These are phyloP conservation scores for Ganoderma resinaceum DNA, from an alignment of 1,284 basidiomycete species.

Conservation along the genomic window DNA sequence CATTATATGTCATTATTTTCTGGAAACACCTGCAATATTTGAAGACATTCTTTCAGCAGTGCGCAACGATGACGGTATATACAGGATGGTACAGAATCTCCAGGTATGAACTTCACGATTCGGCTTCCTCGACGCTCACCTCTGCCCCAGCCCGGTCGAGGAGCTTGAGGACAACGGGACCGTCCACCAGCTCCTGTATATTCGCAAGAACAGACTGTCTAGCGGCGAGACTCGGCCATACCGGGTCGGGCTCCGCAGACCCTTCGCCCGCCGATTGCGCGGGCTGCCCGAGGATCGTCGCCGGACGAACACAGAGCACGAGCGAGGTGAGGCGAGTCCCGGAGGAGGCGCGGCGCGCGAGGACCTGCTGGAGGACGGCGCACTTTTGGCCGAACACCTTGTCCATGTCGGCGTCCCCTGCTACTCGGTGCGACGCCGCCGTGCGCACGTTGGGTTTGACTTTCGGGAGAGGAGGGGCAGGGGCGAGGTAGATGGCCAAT, in stretches of 20 bases:
- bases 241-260: background rate
- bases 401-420: background rate
- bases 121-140: background rate
- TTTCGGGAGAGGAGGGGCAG: no score
- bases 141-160: background rate
- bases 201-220: background rate
- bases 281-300: background rate
- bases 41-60: no score
- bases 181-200: background rate
- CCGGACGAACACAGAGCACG: background rate
- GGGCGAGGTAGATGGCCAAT: background rate
- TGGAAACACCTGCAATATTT: no score
- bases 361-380: background rate
- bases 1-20: no score
- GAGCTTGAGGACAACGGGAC: background rate
- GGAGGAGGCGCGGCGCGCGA: background rate
- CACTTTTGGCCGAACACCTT: background rate
- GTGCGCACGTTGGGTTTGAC: no score
- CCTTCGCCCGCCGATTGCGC: no score
- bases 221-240: background rate
- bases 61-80: no score
- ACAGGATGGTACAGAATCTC: no score
- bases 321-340: background rate
- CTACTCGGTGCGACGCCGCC: no score
- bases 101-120: no score